phyloP scores from a whole-genome alignment of 805 yeast species.

The Saccharomycopsis sp. region DNA sequence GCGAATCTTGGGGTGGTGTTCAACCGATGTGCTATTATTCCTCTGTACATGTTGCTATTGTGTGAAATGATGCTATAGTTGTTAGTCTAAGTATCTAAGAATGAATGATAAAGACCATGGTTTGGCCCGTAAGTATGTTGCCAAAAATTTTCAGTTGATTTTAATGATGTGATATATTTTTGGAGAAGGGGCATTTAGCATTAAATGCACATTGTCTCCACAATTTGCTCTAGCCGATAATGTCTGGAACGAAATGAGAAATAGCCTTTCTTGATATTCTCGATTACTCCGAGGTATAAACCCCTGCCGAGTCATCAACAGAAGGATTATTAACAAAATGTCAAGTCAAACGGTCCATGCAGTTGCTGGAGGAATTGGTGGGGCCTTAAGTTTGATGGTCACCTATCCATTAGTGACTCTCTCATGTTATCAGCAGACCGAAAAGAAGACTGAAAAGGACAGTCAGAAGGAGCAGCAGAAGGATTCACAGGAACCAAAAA shows the following conservation, averaged over 20 bases:
- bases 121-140: neutral
- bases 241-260: neutral
- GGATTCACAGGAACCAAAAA: neutral
- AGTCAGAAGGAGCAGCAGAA: conserved; percentile 24
- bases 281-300: neutral
- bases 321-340: neutral
- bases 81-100: too few species aligned
- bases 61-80: neutral
- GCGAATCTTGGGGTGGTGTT: neutral
- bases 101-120: too few species aligned
- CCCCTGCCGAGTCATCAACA: too few species aligned
- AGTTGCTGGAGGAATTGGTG: conserved; percentile 92
- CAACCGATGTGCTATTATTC: neutral
- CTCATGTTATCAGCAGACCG: conserved; percentile 86
- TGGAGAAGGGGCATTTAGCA: too few species aligned
- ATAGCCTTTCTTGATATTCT: neutral
- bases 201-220: too few species aligned
- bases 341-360: conserved; percentile 57
- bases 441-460: conserved; percentile 20
- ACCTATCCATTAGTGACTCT: conserved; percentile 87
- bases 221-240: neutral
- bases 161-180: neutral
- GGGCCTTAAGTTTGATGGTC: conserved; percentile 77
- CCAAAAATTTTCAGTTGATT: neutral
- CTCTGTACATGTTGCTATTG: neutral